A percentile compares a stretch with the other conserved stretches of the same genome.
Conservation (phyloP, 768 basidiomycete species). For the Auricularia auricula-judae region DNA sequence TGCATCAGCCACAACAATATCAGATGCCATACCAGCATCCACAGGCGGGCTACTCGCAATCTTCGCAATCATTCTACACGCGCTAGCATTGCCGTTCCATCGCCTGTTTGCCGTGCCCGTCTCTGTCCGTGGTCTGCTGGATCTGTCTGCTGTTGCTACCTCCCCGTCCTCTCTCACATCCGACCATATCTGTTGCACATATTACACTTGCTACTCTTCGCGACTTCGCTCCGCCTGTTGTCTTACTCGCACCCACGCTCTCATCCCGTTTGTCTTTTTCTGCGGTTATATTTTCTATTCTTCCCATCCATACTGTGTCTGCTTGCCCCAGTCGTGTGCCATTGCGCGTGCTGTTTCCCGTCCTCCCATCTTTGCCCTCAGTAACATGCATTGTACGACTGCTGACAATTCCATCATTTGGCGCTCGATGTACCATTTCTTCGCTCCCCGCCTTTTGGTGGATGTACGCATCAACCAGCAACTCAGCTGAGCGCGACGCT, state of each 20-base stretch:
- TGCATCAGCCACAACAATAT: background rate
- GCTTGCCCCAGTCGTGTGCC: background rate
- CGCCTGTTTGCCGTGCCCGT: background rate
- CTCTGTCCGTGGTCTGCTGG: background rate
- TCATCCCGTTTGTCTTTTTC: background rate
- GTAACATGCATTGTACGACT: constrained; percentile 1
- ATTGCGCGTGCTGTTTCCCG: constrained; percentile 1
- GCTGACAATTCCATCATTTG: background rate
- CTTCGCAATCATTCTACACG: background rate
- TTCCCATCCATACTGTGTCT: background rate
- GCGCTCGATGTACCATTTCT: background rate
- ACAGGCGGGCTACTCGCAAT: background rate
- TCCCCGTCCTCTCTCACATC: background rate
- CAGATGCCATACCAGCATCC: constrained; percentile 1
- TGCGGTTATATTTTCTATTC: background rate
- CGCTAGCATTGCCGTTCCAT: background rate
- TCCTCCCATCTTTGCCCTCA: background rate
- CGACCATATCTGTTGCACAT: background rate
- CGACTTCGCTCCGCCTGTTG: background rate
- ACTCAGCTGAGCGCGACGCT: too few relatives aligned
- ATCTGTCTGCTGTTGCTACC: background rate
- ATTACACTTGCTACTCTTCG: background rate
- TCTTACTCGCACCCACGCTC: background rate
- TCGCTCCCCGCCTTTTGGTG: too few relatives aligned
- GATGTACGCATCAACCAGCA: too few relatives aligned